These are phyloP conservation scores for Paramyrothecium roridum DNA, from an alignment of 2,329 filamentous ascomycete genomes.

Conservation along the genomic window DNA sequence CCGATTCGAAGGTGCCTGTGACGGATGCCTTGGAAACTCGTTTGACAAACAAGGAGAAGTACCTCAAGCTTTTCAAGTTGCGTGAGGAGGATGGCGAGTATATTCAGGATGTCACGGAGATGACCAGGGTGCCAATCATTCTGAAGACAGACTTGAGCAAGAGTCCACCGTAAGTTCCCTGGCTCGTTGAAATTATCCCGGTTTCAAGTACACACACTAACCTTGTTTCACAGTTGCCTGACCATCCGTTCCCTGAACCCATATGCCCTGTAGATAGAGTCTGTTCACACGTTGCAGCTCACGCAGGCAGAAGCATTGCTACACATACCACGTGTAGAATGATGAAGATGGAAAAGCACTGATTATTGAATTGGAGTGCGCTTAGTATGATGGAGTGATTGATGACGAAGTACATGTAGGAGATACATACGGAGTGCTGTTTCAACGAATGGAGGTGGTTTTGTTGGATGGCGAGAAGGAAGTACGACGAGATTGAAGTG, in stretches of 20 bases:
- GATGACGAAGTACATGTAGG: neutral
- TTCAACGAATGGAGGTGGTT: neutral
- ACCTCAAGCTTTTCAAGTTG: slow-evolving; percentile 82
- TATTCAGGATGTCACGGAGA: slow-evolving; percentile 97
- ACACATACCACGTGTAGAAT: neutral
- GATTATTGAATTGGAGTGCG: neutral
- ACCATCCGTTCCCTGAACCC: slow-evolving; percentile 83
- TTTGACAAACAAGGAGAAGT: slow-evolving; percentile 93
- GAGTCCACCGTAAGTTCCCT: slow-evolving; percentile 92
- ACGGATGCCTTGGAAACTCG: slow-evolving; percentile 74
- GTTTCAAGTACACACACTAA: slow-evolving; percentile 15
- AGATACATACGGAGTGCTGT: neutral
- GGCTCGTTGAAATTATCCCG: neutral
- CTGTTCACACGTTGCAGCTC: neutral
- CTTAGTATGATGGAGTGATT: neutral
- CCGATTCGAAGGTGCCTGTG: slow-evolving; percentile 85
- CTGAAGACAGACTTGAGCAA: slow-evolving; percentile 97
- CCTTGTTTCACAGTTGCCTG: slow-evolving; percentile 56
- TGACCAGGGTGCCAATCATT: slow-evolving; percentile 96
- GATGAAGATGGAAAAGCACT: neutral
- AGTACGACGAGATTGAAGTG: neutral
- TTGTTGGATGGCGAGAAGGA: neutral
- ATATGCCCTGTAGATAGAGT: slow-evolving; percentile 55
- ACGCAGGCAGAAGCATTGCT: neutral
- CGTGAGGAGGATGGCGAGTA: slow-evolving; percentile 92